Evolutionary conservation across 2,329 filamentous ascomycete species (phyloP), one percentile per base, ranked within the genome.

Genomic region (Cytospora chrysosperma): DNA sequence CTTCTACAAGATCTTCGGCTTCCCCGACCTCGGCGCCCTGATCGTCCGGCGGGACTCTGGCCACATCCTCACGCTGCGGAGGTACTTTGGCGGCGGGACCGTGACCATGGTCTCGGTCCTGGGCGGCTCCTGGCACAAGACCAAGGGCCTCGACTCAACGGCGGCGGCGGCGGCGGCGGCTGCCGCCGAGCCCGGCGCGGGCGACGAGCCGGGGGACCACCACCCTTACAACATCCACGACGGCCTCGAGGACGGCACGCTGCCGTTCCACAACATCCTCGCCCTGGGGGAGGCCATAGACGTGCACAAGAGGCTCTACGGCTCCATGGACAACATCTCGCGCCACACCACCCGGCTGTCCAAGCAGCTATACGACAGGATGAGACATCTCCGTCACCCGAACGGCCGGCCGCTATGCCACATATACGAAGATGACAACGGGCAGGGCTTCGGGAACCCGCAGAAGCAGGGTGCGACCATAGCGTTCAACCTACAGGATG

Each of bases 241-340:
- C 50, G 78, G 80, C 2, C 78, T 90, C 9, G 88, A 91, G 70
- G 88, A 91, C 73, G 95, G 94, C 1, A 97, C 94, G 0, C 75
- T 97, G 4, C 92, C 94, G 0, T 88, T 97, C 61, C 95, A 98
- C 74, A 96, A 78, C 72, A 97, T 99, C 67, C 81, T 96, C 61
- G 94, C 93, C 2, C 78, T 97, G 9, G 88, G 89, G 68, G 80
- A 85, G 17, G 94, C 93, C 0, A 81, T 98, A 68, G 79, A 85
- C 28, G 81, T 87, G 0, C 92, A 97, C 70, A 67, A 76, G 54
- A 80, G 81, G 24, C 72, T 90, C 3, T 89, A 83, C 69, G 81
- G 81, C 1, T 82, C 80, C 5, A 86, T 89, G 80, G 74, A 77
- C n/a, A 77, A 78, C 61, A 79, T 89, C 58, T 86, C 86, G 3